Percentiles rank a stretch among this genome's conserved stretches.
phyloP scores from a whole-genome alignment of 2,329 filamentous ascomycete species.

The Hymenoscyphus linearis region DNA sequence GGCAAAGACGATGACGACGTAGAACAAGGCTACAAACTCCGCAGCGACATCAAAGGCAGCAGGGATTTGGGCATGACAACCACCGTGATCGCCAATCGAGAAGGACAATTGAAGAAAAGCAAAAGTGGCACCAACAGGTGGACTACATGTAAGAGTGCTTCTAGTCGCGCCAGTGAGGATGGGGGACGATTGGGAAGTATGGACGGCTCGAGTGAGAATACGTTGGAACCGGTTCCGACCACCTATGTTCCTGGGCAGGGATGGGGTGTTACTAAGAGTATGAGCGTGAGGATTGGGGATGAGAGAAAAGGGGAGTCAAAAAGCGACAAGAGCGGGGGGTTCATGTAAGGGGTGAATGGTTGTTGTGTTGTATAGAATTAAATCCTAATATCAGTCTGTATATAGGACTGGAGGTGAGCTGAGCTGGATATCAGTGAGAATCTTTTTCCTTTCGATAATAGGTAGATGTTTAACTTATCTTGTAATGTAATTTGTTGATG shows the following conservation, averaged over 20 bases:
- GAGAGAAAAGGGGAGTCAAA: background rate
- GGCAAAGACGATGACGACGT: background rate
- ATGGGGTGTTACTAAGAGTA: background rate
- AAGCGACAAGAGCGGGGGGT: background rate
- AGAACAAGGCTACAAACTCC: background rate
- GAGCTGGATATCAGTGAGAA: background rate
- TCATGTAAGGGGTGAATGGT: background rate
- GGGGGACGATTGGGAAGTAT: background rate
- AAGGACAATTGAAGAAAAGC: background rate
- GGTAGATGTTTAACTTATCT: background rate
- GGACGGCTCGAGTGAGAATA: background rate
- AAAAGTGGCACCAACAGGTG: background rate
- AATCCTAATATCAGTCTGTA: background rate
- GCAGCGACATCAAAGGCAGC: background rate
- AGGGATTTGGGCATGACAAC: background rate
- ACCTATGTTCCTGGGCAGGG: background rate
- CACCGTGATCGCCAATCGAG: background rate
- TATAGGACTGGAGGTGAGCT: background rate
- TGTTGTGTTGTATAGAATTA: background rate
- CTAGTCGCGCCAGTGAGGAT: background rate
- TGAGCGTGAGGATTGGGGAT: background rate
- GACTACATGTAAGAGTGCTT: background rate
- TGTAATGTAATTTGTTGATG: background rate
- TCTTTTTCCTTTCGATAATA: background rate
- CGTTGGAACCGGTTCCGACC: background rate